phyloP scores from a whole-genome alignment of 2,329 filamentous ascomycete species.

The Elsinoe ampelina region DNA sequence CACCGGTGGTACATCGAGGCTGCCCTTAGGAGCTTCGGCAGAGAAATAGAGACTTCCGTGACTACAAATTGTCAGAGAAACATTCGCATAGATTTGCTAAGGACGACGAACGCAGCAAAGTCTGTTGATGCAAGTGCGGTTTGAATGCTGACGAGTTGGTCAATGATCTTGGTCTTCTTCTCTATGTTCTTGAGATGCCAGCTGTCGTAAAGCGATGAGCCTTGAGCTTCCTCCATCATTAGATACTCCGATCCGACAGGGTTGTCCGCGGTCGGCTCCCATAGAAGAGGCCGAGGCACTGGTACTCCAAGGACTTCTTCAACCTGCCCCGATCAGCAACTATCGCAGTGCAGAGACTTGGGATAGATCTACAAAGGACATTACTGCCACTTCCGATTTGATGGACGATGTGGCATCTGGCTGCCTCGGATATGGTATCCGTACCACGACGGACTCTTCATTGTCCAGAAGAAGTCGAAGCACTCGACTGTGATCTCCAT shows the following conservation, averaged over 20 bases:
- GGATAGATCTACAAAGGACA: too few species aligned
- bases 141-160: background rate
- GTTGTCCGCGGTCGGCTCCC: background rate
- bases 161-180: background rate
- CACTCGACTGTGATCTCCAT: background rate
- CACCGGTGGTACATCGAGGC: too few species aligned
- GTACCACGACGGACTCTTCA: background rate
- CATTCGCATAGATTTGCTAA: too few species aligned
- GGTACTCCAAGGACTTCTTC: background rate
- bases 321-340: background rate
- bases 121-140: background rate
- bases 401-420: background rate
- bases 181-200: background rate
- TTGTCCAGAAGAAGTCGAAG: background rate
- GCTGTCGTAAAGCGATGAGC: background rate
- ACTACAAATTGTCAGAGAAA: too few species aligned
- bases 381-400: too few species aligned
- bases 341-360: too few species aligned
- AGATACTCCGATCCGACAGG: background rate
- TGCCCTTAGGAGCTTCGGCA: too few species aligned
- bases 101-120: background rate
- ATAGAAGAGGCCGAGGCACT: background rate
- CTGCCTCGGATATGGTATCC: background rate
- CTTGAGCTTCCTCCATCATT: background rate
- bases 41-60: too few species aligned